Base-by-base conservation (phyloP, 2,329 filamentous ascomycete species). In the Sclerotinia minor region DNA sequence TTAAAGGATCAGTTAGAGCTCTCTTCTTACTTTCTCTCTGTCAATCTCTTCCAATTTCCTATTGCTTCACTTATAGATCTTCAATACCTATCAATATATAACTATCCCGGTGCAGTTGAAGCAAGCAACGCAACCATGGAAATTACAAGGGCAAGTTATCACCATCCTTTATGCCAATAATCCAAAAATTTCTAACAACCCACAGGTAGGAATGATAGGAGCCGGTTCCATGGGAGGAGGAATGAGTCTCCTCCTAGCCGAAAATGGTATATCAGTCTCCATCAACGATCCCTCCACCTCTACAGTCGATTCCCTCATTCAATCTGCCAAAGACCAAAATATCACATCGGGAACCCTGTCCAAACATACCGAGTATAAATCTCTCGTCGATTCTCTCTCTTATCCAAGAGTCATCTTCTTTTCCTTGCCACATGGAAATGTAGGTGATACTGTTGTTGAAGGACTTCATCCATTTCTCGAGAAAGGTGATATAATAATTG, bases 401-500 rank as follows among this genome's bases (percentile, higher is more conserved):
- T 77, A 75, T 2, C 83, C 83, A 21, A 83, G 82, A 70, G 76
- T 85, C 7, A 80, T 86, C 67, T 75, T 86, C 67, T 84, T 86
- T 75, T 83, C 80, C 44, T 77, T 85, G 6, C 83, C 84, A 1
- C 83, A 86, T 68, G 80, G 80, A 45, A 72, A 69, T 15, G 76
- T 78, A 5, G 78, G 77, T 8, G 79, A 81, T 70, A 74, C 75
- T n/a, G 78, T 78, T 32, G 72, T 81, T 13, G 76, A 80, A 38
- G 72, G 71, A 5, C 67, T 76, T 5, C 65, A 67, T 78, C 79
- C 65, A 68, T 87, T 85, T 69, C 78, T 92, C 4, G 80, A 82
- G 24, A 79, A 80, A 55, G 85, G 85, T 19, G 89, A 92, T 74
- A 85, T 91, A 64, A 86, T 92, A 66, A 81, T 92, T 44, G 89